Evolutionary conservation across 352 stramenopile genomes (phyloP).

Genomic region (Phytophthora multivora): DNA sequence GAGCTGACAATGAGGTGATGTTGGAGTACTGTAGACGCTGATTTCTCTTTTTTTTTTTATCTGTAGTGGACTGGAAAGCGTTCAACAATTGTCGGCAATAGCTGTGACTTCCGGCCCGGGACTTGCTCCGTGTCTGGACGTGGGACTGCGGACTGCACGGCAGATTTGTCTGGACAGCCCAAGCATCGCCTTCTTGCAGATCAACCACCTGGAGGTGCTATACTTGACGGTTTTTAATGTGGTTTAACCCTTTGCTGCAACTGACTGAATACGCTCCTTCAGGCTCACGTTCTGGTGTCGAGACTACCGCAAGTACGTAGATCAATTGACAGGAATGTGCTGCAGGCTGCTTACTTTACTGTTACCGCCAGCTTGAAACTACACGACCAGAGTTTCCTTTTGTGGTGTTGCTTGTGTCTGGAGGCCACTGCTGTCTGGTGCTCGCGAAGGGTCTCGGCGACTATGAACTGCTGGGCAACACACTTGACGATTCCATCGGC

Average conservation of each 20-base stretch:
- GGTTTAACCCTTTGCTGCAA: no score
- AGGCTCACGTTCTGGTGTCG: slow-evolving; percentile 96
- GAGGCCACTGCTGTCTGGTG: slow-evolving; percentile 98
- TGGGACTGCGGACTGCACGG: slow-evolving; percentile 87
- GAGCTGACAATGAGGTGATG: not conserved
- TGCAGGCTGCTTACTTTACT: not conserved
- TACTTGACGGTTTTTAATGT: no score
- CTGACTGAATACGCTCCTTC: not conserved
- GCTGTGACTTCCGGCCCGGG: slow-evolving; percentile 96
- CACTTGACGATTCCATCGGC: slow-evolving; percentile 97
- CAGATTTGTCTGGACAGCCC: slow-evolving; percentile 87
- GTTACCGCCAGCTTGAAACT: slow-evolving; percentile 33
- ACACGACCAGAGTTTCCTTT: slow-evolving; percentile 93
- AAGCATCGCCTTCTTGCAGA: slow-evolving; percentile 92
- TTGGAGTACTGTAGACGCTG: not conserved
- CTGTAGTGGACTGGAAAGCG: slow-evolving; percentile 59
- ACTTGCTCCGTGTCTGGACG: slow-evolving; percentile 97
- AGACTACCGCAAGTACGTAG: slow-evolving; percentile 76
- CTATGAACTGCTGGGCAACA: slow-evolving; percentile 95
- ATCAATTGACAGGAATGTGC: not conserved
- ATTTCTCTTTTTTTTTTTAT: not conserved
- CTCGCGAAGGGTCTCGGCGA: slow-evolving; percentile 91
- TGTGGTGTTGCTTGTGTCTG: slow-evolving; percentile 96
- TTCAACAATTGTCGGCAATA: slow-evolving; percentile 93
- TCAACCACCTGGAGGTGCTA: slow-evolving; percentile 97